phyloP scores from a whole-genome alignment of 441 rosid species.

The Melastoma candidum region DNA sequence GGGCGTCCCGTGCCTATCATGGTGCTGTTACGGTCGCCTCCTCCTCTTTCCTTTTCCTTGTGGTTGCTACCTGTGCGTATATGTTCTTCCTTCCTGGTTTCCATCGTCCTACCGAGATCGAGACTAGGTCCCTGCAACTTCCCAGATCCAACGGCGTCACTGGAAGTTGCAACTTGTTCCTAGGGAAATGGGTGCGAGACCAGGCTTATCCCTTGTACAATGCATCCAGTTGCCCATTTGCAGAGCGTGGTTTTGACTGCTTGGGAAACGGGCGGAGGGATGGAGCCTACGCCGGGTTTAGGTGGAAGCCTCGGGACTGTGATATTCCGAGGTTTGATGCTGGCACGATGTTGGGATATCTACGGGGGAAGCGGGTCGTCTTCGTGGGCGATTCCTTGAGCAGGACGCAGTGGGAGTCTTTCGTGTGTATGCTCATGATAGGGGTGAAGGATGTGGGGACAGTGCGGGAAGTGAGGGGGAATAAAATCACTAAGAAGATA shows the following conservation, averaged over 20 bases:
- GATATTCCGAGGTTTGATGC: conserved; percentile 46
- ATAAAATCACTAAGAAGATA: conserved; percentile 41
- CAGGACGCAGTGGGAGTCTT: conserved; percentile 66
- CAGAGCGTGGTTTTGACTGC: conserved; percentile 54
- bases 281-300: conserved; percentile 42
- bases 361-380: conserved; percentile 53
- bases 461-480: conserved; percentile 52
- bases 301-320: conserved; percentile 59
- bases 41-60: conserved; percentile 26
- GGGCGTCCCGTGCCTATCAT: conserved; percentile 28
- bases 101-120: conserved; percentile 18
- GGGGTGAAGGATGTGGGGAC: conserved; percentile 57
- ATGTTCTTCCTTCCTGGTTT: conserved; percentile 29
- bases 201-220: conserved; percentile 53
- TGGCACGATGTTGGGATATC: conserved; percentile 32
- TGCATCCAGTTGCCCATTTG: conserved; percentile 56
- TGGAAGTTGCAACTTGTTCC: conserved; percentile 34
- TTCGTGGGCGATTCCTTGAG: conserved; percentile 70
- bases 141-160: conserved; percentile 20
- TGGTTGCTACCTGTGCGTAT: conserved; percentile 33
- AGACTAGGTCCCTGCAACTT: conserved; percentile 13
- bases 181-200: conserved; percentile 53
- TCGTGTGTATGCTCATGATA: conserved; percentile 59
- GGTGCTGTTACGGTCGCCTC: conserved; percentile 29
- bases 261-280: conserved; percentile 60